phyloP scores from a whole-genome alignment of 129 eudicot genomes.

The Flaveria linearis region DNA sequence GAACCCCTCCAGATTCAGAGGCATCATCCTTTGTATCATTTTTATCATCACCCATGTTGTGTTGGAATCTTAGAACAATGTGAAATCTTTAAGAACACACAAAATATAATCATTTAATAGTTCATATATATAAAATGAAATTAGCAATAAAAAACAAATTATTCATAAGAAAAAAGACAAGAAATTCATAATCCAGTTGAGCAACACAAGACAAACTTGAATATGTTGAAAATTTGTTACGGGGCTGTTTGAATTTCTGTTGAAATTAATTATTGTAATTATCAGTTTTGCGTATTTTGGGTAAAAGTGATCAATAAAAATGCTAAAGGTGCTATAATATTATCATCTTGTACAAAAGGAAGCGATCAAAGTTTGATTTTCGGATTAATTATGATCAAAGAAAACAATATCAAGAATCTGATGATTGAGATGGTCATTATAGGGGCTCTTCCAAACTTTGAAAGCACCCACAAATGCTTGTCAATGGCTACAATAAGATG shows the following conservation, averaged over 20 bases:
- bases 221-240: neutral
- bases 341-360: neutral
- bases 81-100: slow-evolving; percentile 17
- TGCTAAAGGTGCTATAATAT: neutral
- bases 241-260: neutral
- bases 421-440: neutral
- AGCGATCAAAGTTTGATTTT: neutral
- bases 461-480: neutral
- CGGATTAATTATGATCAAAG: neutral
- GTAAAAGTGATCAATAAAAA: neutral
- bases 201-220: slow-evolving; percentile 9
- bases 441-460: neutral
- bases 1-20: slow-evolving; percentile 38
- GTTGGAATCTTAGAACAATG: slow-evolving; percentile 14
- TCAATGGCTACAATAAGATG: neutral
- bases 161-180: neutral
- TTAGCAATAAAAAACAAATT: neutral
- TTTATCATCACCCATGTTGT: slow-evolving; percentile 38
- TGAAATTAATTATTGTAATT: neutral
- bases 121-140: neutral
- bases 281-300: neutral
- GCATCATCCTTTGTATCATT: slow-evolving; percentile 31
- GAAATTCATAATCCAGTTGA: neutral
- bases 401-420: neutral
- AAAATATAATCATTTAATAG: neutral